Conservation (phyloP, 331 rosid genomes). For the Quercus phellos region DNA sequence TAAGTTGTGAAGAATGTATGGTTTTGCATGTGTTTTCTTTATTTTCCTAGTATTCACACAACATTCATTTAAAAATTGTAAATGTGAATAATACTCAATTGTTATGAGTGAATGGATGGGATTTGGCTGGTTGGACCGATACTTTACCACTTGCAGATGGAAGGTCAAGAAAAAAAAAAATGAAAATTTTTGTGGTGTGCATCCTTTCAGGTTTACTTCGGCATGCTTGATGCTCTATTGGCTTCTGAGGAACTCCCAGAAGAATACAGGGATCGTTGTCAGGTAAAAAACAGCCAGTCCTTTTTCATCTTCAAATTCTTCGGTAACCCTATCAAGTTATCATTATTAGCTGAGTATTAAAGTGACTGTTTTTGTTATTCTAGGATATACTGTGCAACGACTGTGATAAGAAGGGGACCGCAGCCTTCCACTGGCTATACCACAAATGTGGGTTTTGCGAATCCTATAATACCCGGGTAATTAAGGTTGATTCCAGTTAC, state of each 20-base stretch:
- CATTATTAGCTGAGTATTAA: background rate
- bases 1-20: background rate
- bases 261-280: constrained; percentile 41
- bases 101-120: background rate
- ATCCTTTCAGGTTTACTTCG: constrained; percentile 41
- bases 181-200: background rate
- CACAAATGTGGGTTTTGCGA: constrained; percentile 42
- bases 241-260: constrained; percentile 54
- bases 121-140: background rate
- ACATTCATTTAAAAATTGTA: background rate
- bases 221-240: constrained; percentile 56
- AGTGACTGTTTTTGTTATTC: background rate
- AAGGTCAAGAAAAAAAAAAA: background rate
- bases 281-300: constrained; percentile 18
- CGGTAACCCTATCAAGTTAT: background rate
- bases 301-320: background rate
- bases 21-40: background rate
- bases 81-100: background rate
- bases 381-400: constrained; percentile 52
- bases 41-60: background rate
- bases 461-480: constrained; percentile 47
- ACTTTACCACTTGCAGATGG: background rate
- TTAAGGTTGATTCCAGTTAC: constrained; percentile 18
- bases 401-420: constrained; percentile 42
- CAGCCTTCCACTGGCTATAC: constrained; percentile 51